Evolutionary conservation across 441 rosid species (phyloP).

Genomic region (Pelargonium australe): DNA sequence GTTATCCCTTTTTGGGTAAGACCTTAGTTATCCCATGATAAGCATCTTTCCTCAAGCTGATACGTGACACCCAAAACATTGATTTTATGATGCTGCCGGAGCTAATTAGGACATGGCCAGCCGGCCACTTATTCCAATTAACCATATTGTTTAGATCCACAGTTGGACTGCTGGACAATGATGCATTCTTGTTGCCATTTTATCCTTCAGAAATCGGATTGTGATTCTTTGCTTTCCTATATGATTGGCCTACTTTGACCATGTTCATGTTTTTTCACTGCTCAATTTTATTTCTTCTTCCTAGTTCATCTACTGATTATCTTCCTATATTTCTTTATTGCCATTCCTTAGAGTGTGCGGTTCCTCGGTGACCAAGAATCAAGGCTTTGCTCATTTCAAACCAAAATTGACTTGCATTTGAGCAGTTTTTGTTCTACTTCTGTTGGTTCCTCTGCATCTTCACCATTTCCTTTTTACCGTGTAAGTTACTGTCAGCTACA

Average conservation of each 20-base stretch:
- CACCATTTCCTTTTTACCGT: slow-evolving; percentile 17
- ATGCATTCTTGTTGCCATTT: slow-evolving; percentile 10
- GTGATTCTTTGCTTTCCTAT: slow-evolving; percentile 3
- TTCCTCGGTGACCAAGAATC: slow-evolving; percentile 74
- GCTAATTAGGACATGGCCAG: not conserved
- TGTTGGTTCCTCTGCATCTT: slow-evolving; percentile 17
- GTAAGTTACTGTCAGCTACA: slow-evolving; percentile 13
- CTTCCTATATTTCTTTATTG: slow-evolving; percentile 28
- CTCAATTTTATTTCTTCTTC: slow-evolving; percentile 6
- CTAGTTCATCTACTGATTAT: slow-evolving; percentile 25
- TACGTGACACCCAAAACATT: not conserved
- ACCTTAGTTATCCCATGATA: not conserved
- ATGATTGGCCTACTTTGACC: not conserved
- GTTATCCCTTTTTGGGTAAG: not conserved
- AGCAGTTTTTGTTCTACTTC: slow-evolving; percentile 18
- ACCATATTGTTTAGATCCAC: not conserved
- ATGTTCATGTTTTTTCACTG: slow-evolving; percentile 14
- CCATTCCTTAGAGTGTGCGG: slow-evolving; percentile 61
- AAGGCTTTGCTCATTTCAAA: slow-evolving; percentile 19
- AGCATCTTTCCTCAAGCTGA: not conserved
- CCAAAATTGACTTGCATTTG: slow-evolving; percentile 19
- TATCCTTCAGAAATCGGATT: slow-evolving; percentile 3
- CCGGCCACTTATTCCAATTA: not conserved
- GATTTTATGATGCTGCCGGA: slow-evolving; percentile 9
- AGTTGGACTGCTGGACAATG: not conserved